Percentiles rank a stretch among this genome's conserved stretches.
Conservation (phyloP, 306 rosid species). For the Citrullus colocynthis region DNA sequence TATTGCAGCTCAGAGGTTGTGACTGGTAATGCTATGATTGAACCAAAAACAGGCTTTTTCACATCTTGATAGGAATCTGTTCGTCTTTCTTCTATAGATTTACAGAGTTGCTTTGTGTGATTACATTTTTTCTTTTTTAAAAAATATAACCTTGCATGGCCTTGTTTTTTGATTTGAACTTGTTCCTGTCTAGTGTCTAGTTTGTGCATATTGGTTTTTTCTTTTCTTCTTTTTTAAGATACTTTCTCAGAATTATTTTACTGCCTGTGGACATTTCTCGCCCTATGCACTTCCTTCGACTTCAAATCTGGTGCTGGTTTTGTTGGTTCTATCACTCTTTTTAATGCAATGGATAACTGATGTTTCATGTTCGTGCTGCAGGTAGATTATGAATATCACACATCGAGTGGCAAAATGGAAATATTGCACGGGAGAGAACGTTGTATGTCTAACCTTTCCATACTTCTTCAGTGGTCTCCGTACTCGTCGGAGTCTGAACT, state of each 20-base stretch:
- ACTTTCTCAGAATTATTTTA: not conserved
- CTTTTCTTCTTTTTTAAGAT: not conserved
- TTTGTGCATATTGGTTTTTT: not conserved
- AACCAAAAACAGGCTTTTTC: too few species aligned
- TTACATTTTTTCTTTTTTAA: not conserved
- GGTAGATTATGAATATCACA: conserved; percentile 64
- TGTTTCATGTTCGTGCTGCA: conserved; percentile 30
- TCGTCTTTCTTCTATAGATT: too few species aligned
- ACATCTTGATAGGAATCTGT: too few species aligned
- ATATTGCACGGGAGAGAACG: conserved; percentile 50
- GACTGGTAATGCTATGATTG: too few species aligned
- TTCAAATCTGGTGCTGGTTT: not conserved
- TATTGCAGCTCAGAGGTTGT: not conserved
- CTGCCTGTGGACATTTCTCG: not conserved
- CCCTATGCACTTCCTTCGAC: not conserved
- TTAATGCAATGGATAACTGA: not conserved
- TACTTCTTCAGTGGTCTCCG: conserved; percentile 77
- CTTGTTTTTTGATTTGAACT: not conserved
- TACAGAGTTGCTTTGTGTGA: too few species aligned
- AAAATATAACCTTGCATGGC: not conserved
- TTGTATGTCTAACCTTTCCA: conserved; percentile 49
- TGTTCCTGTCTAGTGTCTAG: not conserved
- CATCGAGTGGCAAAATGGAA: conserved; percentile 30
- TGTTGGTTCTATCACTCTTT: not conserved
- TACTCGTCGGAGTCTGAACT: conserved; percentile 76